Evolutionary conservation across 768 basidiomycete species (phyloP).

Genomic region (Calocybe indica): DNA sequence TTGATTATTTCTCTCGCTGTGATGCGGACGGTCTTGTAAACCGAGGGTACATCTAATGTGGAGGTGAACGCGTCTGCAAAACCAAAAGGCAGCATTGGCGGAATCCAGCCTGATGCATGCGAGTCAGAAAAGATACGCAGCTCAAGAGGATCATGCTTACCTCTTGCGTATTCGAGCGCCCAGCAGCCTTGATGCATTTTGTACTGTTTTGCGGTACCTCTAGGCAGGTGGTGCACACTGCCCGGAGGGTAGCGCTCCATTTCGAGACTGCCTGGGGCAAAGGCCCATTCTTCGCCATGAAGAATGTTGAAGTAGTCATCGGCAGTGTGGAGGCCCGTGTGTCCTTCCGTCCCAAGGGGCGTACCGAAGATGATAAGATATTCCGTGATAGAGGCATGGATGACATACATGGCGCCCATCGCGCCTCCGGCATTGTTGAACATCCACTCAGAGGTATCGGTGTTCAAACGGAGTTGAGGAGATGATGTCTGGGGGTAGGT

Average conservation of each 20-base stretch:
- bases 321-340: slow-evolving; percentile 88
- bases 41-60: slow-evolving; percentile 80
- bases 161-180: slow-evolving; percentile 91
- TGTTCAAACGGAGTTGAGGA: slow-evolving; percentile 41
- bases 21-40: slow-evolving; percentile 72
- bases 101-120: slow-evolving; percentile 87
- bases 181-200: slow-evolving; percentile 97
- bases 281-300: slow-evolving; percentile 93
- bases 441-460: slow-evolving; percentile 77
- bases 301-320: slow-evolving; percentile 99
- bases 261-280: slow-evolving; percentile 70
- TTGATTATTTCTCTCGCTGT: slow-evolving; percentile 78
- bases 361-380: slow-evolving; percentile 96
- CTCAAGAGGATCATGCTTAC: slow-evolving; percentile 35
- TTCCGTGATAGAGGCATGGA: slow-evolving; percentile 95
- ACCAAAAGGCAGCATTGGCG: slow-evolving; percentile 93
- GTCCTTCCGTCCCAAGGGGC: slow-evolving; percentile 95
- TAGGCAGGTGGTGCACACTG: slow-evolving; percentile 74
- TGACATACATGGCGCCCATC: slow-evolving; percentile 97
- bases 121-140: not conserved
- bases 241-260: slow-evolving; percentile 86
- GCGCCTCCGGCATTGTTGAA: slow-evolving; percentile 97
- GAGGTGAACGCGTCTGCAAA: slow-evolving; percentile 81
- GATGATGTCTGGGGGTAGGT: slow-evolving; percentile 51
- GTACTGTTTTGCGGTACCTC: slow-evolving; percentile 91